Conservation (phyloP, 2,329 filamentous ascomycete genomes). For the Dothideomycetes sp. region DNA sequence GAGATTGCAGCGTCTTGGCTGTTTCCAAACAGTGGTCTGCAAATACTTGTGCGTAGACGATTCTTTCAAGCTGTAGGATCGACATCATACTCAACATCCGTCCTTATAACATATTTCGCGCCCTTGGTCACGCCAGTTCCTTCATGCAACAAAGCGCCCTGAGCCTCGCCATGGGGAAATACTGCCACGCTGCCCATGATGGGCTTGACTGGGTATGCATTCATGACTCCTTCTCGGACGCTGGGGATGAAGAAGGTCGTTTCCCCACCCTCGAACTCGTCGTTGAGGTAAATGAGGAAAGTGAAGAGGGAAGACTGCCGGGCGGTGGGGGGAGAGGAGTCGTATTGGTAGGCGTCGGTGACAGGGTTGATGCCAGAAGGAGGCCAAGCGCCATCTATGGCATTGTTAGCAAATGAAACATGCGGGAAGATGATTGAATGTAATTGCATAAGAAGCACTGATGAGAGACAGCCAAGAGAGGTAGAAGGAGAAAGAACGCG, state of each 20-base stretch:
- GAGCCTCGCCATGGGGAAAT: constrained; percentile 59
- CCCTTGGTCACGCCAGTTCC: constrained; percentile 59
- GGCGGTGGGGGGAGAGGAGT: constrained; percentile 46
- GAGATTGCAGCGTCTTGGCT: too few relatives aligned
- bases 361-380: constrained; percentile 52
- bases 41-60: too few relatives aligned
- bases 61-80: constrained; percentile 15
- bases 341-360: constrained; percentile 52
- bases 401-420: too few relatives aligned
- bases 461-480: neutral
- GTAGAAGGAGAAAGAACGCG: neutral
- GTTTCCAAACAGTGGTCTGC: too few relatives aligned
- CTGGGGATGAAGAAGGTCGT: constrained; percentile 61
- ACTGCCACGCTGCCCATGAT: constrained; percentile 58
- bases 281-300: constrained; percentile 58
- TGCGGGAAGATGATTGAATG: too few relatives aligned
- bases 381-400: constrained; percentile 60
- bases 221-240: constrained; percentile 51
- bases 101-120: constrained; percentile 58
- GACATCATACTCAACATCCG: constrained; percentile 61
- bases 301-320: constrained; percentile 60
- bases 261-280: constrained; percentile 61
- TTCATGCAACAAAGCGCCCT: constrained; percentile 56
- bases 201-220: constrained; percentile 57
- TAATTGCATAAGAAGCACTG: constrained; percentile 9